phyloP scores from a whole-genome alignment of 2,329 filamentous ascomycete genomes.

The Dactylellina parvicollis region DNA sequence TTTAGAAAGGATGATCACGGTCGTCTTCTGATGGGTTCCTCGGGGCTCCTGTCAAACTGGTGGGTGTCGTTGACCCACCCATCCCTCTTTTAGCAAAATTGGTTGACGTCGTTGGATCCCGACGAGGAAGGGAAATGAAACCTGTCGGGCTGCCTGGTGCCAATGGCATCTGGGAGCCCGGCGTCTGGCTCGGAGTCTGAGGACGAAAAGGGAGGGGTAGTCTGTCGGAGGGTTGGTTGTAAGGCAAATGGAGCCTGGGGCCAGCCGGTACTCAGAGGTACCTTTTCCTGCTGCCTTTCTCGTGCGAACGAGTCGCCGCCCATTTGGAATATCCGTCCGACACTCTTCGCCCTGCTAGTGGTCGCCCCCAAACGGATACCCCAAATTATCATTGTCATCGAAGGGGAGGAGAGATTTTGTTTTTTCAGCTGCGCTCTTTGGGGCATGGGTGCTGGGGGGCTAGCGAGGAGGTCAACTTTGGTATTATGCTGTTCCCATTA shows the following conservation, averaged over 20 bases:
- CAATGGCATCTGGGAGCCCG: conserved; percentile 42
- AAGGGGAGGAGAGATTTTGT: conserved; percentile 33
- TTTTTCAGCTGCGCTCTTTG: conserved; percentile 53
- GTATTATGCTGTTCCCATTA: conserved; percentile 46
- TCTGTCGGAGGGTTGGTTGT: background rate
- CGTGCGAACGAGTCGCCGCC: conserved; percentile 49
- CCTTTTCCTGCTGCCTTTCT: conserved; percentile 41
- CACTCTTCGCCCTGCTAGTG: conserved; percentile 34
- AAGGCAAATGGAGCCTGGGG: conserved; percentile 36
- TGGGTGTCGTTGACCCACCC: conserved; percentile 46
- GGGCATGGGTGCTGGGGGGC: conserved; percentile 32
- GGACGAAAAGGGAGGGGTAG: background rate
- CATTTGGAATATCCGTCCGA: conserved; percentile 55
- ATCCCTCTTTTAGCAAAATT: conserved; percentile 27
- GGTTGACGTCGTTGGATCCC: conserved; percentile 53
- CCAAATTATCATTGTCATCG: conserved; percentile 20
- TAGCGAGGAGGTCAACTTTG: conserved; percentile 48
- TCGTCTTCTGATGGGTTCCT: conserved; percentile 25
- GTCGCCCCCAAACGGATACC: conserved; percentile 41
- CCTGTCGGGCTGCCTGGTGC: conserved; percentile 46
- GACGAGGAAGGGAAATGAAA: conserved; percentile 53
- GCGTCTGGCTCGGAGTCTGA: conserved; percentile 15
- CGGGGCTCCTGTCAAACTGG: conserved; percentile 44
- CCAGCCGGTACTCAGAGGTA: conserved; percentile 47
- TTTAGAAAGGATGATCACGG: conserved; percentile 37